Evolutionary conservation across 768 basidiomycete genomes (phyloP).

Genomic region (Holtermanniella nyarrowii): DNA sequence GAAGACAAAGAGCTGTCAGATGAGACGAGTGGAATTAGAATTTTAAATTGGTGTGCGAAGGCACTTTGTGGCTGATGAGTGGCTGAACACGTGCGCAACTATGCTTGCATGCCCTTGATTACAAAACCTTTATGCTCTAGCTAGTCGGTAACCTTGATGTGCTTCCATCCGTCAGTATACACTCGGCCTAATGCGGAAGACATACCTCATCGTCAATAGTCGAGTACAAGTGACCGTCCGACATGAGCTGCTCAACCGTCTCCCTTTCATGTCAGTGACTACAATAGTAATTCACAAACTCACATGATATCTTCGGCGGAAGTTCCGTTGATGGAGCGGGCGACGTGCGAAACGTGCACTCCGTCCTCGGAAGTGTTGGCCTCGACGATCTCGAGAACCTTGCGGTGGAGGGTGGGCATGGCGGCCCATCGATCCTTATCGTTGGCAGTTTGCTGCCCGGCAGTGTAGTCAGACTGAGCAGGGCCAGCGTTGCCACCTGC

Average conservation of each 20-base stretch:
- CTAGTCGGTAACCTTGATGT: slow-evolving; percentile 48
- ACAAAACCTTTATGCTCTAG: too few species aligned
- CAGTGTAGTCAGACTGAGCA: slow-evolving; percentile 24
- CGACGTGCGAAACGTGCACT: slow-evolving; percentile 61
- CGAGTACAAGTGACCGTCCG: slow-evolving; percentile 67
- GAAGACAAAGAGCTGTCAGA: too few species aligned
- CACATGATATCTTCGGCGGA: slow-evolving; percentile 50
- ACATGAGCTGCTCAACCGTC: slow-evolving; percentile 66
- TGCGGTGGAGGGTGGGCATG: slow-evolving; percentile 52
- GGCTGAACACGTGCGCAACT: too few species aligned
- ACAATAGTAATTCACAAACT: slow-evolving; percentile 43
- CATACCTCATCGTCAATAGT: slow-evolving; percentile 66
- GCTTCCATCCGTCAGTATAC: slow-evolving; percentile 10
- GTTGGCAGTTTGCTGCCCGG: not conserved
- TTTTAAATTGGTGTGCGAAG: too few species aligned
- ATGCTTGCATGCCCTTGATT: too few species aligned
- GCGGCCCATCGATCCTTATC: slow-evolving; percentile 43
- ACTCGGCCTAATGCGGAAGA: slow-evolving; percentile 44
- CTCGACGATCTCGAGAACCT: slow-evolving; percentile 59
- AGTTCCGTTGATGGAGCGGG: slow-evolving; percentile 53
- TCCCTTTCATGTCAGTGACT: slow-evolving; percentile 40
- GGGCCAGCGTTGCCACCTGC: slow-evolving; percentile 38
- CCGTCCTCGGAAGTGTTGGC: slow-evolving; percentile 52
- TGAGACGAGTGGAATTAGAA: too few species aligned
- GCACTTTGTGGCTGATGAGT: too few species aligned